Evolutionary conservation across 805 yeast genomes (phyloP), one percentile per base, ranked within the genome.

Genomic region (Teunomyces lycoperdinae): DNA sequence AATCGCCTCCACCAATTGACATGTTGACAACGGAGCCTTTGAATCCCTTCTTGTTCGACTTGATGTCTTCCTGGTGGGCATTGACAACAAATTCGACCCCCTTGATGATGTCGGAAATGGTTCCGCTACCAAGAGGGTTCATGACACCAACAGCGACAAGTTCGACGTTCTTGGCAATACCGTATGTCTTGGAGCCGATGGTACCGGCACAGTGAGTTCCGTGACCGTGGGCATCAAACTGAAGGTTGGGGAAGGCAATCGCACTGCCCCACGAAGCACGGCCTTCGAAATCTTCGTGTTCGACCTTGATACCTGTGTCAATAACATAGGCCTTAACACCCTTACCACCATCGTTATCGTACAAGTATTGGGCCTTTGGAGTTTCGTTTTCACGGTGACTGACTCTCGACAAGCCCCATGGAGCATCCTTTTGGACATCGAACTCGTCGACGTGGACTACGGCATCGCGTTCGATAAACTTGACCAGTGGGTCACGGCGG

Each of bases 141-240:
- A 71, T 66, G 27, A 71, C 76, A 44, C 70, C 67, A 32, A 71
- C 68, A 17, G 74, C 75, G n/a, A 70, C 73, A 32, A 71, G 55
- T 14, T 66, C 56, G 35, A 68, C 76, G 43, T 66, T 60, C 64
- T 90, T 90, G 20, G 96, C 91, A 3, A 89, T 92, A 14, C 97
- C 97, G 67, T 74, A 90, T 1, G 84, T 80, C 50, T 71, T 75
- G 3, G 96, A 87, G 0, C 92, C 96, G 49, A 89, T 78, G 14
- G 87, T 71, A 5, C 97, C 97, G 0, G 97, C 96, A 45, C 91
- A 95, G 66, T 90, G 96, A 1, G 97, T 89, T 0, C 96, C 97
- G 66, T 90, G 97, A 0, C 97, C 97, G 57, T 84, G 83, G n/a
- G 69, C 71, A 60, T 91, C 97, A 4, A 56, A 34, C 24, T 62